Base-by-base conservation (phyloP, 169 alveolate species). In the Pseudocohnilembus persalinus region DNA sequence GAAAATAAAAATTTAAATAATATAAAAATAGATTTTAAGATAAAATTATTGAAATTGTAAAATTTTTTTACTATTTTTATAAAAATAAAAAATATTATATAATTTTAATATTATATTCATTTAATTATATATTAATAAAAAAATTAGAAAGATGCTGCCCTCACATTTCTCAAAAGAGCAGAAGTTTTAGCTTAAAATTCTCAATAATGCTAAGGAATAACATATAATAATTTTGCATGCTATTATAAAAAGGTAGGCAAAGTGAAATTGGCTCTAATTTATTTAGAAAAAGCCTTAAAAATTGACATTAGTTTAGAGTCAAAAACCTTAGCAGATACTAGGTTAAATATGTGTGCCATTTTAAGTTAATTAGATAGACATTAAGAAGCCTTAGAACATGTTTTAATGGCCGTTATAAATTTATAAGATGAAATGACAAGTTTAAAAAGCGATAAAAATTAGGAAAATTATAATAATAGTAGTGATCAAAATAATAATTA, bases 331-430 rank as follows among this genome's bases (percentile, higher is more conserved):
- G 97, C 97, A 25, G 96, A 94, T 76, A 92, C 96, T 49, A 97
- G 94, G 86, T 83, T 96, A 33, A 93, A 95, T 88, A 91, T 96
- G 85, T 94, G 98, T 83, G 95, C 98, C 24, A 96, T 94, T 1
- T 78, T 93, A 1, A 91, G 96, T 0, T 90, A 94, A 82, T 88
- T 94, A 34, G 90, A 89, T 73, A 89, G 92, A 29, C 98, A 96
- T 83, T 93, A 90, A 49, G 91, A 85, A 33, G 98, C 98, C 1
- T 72, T 91, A 77, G 90, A 92, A 35, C 97, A 94, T 82, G 96
- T 95, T 0, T 78, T 90, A 75, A 82, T 88, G 79, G 94, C 96
- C 29, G 92, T 94, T 0, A 87, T 94, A 29, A 87, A 91, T 76
- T 88, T 90, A 29, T 84, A 91, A 89, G 93, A 90, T 34, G 90